These are phyloP conservation scores for Saccharomyces uvarum DNA, from an alignment of 1,139 yeast species.

Conservation along the genomic window DNA sequence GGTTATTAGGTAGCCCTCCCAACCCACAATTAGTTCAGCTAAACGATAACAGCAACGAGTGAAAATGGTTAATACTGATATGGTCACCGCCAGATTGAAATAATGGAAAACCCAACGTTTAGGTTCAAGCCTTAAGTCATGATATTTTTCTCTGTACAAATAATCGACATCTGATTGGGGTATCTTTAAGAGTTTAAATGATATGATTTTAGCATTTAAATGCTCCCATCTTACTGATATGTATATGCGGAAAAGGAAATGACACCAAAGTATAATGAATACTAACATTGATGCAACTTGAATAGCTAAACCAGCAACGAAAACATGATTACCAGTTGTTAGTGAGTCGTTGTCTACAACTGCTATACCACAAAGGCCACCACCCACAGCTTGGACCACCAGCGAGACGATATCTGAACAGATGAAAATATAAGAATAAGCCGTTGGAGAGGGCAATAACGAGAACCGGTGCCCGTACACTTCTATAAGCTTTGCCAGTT, in stretches of 20 bases:
- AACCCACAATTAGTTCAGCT: conserved; percentile 72
- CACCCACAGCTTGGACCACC: conserved; percentile 75
- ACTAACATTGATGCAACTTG: conserved; percentile 70
- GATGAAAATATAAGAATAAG: conserved; percentile 64
- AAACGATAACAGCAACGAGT: conserved; percentile 76
- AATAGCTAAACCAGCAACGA: conserved; percentile 75
- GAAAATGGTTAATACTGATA: conserved; percentile 52
- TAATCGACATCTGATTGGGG: conserved; percentile 24
- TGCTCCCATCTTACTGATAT: conserved; percentile 32
- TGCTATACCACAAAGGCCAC: conserved; percentile 56
- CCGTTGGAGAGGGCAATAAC: conserved; percentile 56
- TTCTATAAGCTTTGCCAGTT: conserved; percentile 65
- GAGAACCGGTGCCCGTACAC: conserved; percentile 61
- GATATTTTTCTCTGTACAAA: conserved; percentile 21
- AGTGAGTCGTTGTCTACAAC: conserved; percentile 33
- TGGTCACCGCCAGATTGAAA: conserved; percentile 46
- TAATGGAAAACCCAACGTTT: conserved; percentile 36
- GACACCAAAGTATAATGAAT: conserved; percentile 51
- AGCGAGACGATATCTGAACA: conserved; percentile 61
- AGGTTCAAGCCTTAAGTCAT: conserved; percentile 20
- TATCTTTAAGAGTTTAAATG: conserved; percentile 28
- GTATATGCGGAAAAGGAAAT: conserved; percentile 44
- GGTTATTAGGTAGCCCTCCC: conserved; percentile 58
- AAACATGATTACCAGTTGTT: conserved; percentile 57
- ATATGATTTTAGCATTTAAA: conserved; percentile 14